Base-by-base conservation (phyloP, 2,329 filamentous ascomycete species). In the Emergomyces africanus region DNA sequence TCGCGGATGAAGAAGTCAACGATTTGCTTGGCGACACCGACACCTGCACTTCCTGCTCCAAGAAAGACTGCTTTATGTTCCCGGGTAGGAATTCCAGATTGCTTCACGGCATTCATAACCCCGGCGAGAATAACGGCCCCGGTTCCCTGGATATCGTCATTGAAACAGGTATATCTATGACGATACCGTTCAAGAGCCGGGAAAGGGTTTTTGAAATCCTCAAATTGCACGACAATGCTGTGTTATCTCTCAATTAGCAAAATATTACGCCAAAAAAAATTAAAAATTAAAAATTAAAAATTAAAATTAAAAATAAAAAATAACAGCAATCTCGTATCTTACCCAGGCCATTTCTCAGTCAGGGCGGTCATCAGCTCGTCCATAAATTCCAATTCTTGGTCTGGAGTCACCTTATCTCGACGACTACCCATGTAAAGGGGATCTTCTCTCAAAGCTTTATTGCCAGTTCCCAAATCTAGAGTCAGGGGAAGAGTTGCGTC, bases 131-230 rank as follows among this genome's bases (percentile, higher is more conserved):
- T 90, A 69, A 99, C 94, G 63, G 92, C 90, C 67, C 94, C 94
- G 66, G 94, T 97, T 65, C 92, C 92, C 79, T 97, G 92, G 70
- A 99, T 94, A 71, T 99, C 92, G 70, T 97, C 94, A 74, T 97
- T 97, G 83, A 99, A 99, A 81, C 89, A 95, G 74, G 89, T 91
- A 80, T 96, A 92, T 64, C 81, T 83, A 71, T 91, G 81, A 66
- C 89, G 87, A 77, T 97, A 97, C 61, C 90, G 84, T 71, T 94
- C 88, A 46, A 97, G 83, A 69, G 95, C 92, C 63, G 88, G 87
- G 82, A 97, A 99, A 53, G 94, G 92, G 69, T 92, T 95, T 79
- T 97, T 95, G 75, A 96, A 97, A 71, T 97, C 94, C 74, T 97
- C 92, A 68, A 96, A 97, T 72, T 97, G 94, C 63, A 97, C 89